phyloP scores from a whole-genome alignment of 495 filamentous ascomycete genomes.

The Aspergillus carlsbadensis region DNA sequence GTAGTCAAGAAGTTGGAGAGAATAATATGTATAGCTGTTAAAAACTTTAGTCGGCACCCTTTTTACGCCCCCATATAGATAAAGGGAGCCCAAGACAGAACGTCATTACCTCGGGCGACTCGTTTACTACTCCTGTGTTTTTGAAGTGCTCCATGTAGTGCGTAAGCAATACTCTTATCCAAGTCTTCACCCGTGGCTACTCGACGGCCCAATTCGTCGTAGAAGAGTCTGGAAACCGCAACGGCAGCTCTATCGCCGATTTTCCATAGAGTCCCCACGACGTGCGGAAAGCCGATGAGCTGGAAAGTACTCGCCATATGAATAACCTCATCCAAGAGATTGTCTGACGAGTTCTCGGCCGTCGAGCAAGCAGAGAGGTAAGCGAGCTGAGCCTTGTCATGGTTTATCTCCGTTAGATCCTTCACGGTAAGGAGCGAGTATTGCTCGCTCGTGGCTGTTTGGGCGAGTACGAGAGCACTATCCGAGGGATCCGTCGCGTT shows the following conservation, averaged over 20 bases:
- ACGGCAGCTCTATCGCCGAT: background rate
- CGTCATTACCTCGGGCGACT: background rate
- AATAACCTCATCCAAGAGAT: conserved; percentile 13
- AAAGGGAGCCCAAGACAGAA: background rate
- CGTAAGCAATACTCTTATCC: background rate
- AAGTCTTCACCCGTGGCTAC: background rate
- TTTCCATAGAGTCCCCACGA: conserved; percentile 8
- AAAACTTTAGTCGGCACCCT: background rate
- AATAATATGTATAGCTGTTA: too few relatives aligned
- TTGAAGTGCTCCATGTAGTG: background rate
- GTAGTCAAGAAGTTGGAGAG: too few relatives aligned
- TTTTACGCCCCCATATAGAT: background rate
- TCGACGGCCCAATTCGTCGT: background rate
- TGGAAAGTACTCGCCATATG: conserved; percentile 16
- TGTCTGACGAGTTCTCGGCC: conserved; percentile 8
- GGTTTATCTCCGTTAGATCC: background rate
- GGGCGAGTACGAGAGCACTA: background rate
- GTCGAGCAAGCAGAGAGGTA: conserved; percentile 19
- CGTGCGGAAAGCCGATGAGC: conserved; percentile 9
- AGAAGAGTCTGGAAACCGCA: conserved; percentile 1
- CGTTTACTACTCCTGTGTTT: background rate
- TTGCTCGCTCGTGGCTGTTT: background rate
- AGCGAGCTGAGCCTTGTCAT: conserved; percentile 1
- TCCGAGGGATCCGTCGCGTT: conserved; percentile 3
- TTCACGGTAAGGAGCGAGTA: background rate